Evolutionary conservation across 169 alveolate genomes (phyloP), one percentile per base, ranked within the genome.

Genomic region (Cryptosporidium ryanae): DNA sequence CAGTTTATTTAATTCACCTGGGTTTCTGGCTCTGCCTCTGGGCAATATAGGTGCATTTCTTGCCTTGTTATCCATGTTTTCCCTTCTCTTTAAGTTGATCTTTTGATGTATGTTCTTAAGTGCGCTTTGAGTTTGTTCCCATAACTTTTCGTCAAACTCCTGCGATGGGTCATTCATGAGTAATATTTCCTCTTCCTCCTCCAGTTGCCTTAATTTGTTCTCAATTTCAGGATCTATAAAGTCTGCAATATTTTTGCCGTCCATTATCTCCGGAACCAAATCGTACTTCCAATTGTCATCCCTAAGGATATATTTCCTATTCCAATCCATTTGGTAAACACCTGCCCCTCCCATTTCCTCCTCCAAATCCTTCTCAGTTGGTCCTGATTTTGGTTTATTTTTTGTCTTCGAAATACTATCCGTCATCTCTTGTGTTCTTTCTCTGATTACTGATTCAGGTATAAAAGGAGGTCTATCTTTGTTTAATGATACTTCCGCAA

Each of bases 341-440:
- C 99, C 99, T 27, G 99, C 97, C 1, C 99, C 99, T 13, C 99
- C 99, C 63, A 94, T 90, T 81, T 94, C 96, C 82, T 96, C 98
- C 84, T 95, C 92, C 17, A 68, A 67, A 10, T 84, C 84, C 92
- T 64, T 68, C 46, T 89, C 84, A 25, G 63, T 57, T 29, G 84
- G 82, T 21, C 64, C 64, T 7, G 83, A 82, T 82, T 13, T 82
- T 48, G 64, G 48, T 64, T 50, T 89, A 64, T 43, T 32, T 38
- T 38, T 38, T 10, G 17, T 31, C 12, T 63, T 63, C 23, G 64
- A 54, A 21, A 21, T 2, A 7, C 64, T n/a, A 12, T 18, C 23
- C 23, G 23, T n/a, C 27, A 48, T 46, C 15, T 48, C 31, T 44
- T 55, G 76, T 21, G 44, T 32, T 38, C 71, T 76, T 32, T 76